Evolutionary conservation across 345 rosid species (phyloP).

Genomic region (Syzygium oleosum): DNA sequence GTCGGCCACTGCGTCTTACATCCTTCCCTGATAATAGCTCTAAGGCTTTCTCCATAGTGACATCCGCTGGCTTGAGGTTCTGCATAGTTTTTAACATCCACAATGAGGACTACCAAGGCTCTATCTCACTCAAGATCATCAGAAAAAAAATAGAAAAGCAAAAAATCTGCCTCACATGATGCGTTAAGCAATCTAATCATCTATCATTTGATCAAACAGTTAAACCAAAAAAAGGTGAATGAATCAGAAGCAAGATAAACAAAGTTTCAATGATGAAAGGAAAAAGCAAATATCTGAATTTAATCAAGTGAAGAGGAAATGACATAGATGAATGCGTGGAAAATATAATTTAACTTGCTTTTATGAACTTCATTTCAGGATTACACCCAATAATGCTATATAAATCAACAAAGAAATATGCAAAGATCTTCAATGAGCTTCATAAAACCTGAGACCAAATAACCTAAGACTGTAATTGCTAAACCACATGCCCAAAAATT

Average conservation of each 20-base stretch:
- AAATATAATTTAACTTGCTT: not conserved
- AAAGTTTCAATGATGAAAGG: not conserved
- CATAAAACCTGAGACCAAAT: not conserved
- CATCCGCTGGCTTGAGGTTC: constrained; percentile 47
- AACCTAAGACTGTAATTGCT: not conserved
- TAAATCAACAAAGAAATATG: not conserved
- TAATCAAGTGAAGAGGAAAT: not conserved
- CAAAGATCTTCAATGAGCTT: not conserved
- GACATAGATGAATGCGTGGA: not conserved
- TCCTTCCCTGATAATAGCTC: constrained; percentile 52
- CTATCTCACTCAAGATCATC: not conserved
- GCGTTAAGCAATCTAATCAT: not conserved
- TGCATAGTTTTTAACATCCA: constrained; percentile 15
- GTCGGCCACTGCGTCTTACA: constrained; percentile 59
- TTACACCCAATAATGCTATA: not conserved
- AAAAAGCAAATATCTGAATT: not conserved
- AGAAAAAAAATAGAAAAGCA: not conserved
- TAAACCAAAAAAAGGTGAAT: not conserved
- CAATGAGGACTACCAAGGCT: not conserved
- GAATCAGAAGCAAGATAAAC: not conserved
- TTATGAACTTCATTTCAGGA: not conserved
- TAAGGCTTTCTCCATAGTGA: constrained; percentile 72
- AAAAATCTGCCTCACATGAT: not conserved
- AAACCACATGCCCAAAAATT: not conserved
- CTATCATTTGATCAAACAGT: not conserved